These are phyloP conservation scores for Auricularia sp. DNA, from an alignment of 768 basidiomycete genomes.

Conservation along the genomic window DNA sequence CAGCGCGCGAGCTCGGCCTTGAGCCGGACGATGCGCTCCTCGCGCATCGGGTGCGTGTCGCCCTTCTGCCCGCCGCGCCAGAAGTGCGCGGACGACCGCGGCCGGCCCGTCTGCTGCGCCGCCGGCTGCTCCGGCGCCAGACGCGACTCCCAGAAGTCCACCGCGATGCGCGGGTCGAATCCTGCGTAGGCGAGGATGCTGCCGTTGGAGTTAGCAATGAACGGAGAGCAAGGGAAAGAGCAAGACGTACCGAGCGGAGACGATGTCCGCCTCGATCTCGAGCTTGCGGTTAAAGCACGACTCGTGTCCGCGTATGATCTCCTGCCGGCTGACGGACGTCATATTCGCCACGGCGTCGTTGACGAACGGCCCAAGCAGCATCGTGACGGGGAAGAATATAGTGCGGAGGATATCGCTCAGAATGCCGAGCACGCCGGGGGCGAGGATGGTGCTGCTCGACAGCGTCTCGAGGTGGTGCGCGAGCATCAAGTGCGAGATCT, in stretches of 20 bases:
- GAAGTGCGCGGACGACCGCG: constrained; percentile 35
- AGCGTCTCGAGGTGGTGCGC: constrained; percentile 88
- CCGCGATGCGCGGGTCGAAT: constrained; percentile 75
- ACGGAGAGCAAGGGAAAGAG: neutral
- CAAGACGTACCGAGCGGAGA: constrained; percentile 59
- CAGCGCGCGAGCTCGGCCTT: constrained; percentile 62
- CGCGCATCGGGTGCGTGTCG: constrained; percentile 57
- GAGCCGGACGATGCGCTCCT: constrained; percentile 50
- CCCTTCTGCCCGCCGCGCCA: constrained; percentile 33
- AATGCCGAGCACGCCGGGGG: constrained; percentile 73
- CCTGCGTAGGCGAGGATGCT: constrained; percentile 85
- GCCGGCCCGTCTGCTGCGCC: constrained; percentile 15
- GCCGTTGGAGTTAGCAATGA: too few relatives aligned
- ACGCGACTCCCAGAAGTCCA: constrained; percentile 68
- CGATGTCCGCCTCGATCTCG: constrained; percentile 88
- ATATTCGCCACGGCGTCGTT: constrained; percentile 85
- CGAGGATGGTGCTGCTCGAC: constrained; percentile 73
- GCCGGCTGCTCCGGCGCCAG: constrained; percentile 18
- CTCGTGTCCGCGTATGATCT: constrained; percentile 61
- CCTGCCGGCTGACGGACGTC: constrained; percentile 66
- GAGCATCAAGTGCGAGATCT: constrained; percentile 83
- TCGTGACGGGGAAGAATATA: constrained; percentile 78
- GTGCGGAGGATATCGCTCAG: constrained; percentile 66
- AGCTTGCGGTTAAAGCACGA: constrained; percentile 72
- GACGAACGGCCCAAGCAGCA: constrained; percentile 88